These are phyloP conservation scores for Linum usitatissimum DNA, from an alignment of 345 rosid genomes.

Conservation along the genomic window DNA sequence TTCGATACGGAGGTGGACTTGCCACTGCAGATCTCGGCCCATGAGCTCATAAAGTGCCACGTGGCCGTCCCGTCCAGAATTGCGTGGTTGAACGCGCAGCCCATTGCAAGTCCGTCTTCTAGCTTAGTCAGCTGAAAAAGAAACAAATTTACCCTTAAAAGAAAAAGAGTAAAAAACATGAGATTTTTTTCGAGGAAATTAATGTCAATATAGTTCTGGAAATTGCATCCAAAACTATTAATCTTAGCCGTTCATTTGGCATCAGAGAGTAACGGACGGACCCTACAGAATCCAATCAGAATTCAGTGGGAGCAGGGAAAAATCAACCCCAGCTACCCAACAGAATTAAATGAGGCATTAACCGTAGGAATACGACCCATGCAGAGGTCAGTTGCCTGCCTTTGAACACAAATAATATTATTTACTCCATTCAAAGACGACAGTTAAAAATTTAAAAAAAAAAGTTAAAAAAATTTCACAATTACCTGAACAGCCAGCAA, in stretches of 20 bases:
- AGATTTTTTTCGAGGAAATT: no score
- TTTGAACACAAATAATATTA: background rate
- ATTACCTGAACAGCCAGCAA: constrained; percentile 66
- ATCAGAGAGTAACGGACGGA: background rate
- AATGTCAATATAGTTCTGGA: no score
- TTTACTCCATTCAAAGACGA: background rate
- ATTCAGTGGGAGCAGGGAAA: background rate
- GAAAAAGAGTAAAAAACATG: no score
- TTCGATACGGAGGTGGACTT: constrained; percentile 24
- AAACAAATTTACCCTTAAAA: no score
- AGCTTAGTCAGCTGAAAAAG: constrained; percentile 62
- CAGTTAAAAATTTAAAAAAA: constrained; percentile 6
- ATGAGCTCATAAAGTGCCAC: constrained; percentile 94
- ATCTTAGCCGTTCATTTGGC: no score
- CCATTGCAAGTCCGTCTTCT: constrained; percentile 77
- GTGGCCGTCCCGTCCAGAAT: constrained; percentile 79
- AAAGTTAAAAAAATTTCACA: background rate
- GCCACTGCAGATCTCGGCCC: constrained; percentile 69
- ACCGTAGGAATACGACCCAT: background rate
- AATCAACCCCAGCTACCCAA: background rate
- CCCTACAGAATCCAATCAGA: background rate
- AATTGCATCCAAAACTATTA: no score
- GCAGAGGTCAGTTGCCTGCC: background rate
- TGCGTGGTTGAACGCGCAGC: constrained; percentile 90
- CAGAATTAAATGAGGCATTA: background rate